Evolutionary conservation across 257 asterid genomes (phyloP).

Genomic region (Ocimum tenuiflorum): DNA sequence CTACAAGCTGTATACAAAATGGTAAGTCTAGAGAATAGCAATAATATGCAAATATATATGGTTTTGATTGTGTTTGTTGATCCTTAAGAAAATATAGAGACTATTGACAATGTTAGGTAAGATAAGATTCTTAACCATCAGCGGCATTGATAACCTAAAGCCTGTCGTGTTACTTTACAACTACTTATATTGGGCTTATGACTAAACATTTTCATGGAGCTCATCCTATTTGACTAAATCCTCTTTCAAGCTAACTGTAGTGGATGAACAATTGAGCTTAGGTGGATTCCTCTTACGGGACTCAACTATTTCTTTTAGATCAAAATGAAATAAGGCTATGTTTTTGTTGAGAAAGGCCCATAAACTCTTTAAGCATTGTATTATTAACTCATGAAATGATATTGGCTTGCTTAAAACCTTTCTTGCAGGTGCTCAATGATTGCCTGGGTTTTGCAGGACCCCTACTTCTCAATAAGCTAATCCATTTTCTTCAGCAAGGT

Average conservation of each 20-base stretch:
- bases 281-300: background rate
- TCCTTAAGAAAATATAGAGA: no score
- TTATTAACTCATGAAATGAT: background rate
- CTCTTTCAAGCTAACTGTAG: background rate
- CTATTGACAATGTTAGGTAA: no score
- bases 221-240: background rate
- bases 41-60: no score
- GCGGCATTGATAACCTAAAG: no score
- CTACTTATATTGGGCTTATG: background rate
- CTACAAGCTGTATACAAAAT: no score
- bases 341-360: background rate
- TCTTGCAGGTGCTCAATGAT: constrained; percentile 82
- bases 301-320: background rate
- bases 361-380: background rate
- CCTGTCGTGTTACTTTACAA: background rate
- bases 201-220: background rate
- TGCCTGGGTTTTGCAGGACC: constrained; percentile 93
- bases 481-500: constrained; percentile 92
- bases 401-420: constrained; percentile 12
- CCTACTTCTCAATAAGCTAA: constrained; percentile 77
- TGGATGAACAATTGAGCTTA: background rate
- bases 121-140: no score
- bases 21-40: no score
- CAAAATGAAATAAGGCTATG: background rate
- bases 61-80: no score